Conservation (phyloP, 345 rosid species). For the Citrus australasica region DNA sequence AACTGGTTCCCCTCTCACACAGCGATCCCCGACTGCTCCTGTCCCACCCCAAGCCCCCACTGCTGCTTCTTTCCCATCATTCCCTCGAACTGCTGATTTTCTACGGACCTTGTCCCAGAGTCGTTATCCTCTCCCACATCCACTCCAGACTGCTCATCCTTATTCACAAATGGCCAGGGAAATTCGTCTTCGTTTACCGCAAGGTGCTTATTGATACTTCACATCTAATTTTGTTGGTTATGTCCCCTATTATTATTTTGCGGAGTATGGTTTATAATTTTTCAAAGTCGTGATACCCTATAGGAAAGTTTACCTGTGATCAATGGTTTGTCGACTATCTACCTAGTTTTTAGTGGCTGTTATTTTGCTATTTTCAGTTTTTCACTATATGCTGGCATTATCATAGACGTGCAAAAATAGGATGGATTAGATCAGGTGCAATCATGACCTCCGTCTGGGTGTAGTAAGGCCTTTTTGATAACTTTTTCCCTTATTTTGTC, state of each 20-base stretch:
- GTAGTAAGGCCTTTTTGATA: not conserved
- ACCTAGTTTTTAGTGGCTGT: not conserved
- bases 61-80: not conserved
- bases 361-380: not conserved
- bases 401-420: not conserved
- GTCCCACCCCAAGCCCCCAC: not conserved
- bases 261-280: not conserved
- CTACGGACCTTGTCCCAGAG: not conserved
- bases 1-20: not conserved
- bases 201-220: not conserved
- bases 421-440: not conserved
- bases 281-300: not conserved
- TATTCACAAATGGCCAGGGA: not conserved
- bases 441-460: not conserved
- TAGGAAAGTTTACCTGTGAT: not conserved
- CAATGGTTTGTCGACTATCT: not conserved
- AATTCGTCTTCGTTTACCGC: not conserved
- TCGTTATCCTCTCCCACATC: not conserved
- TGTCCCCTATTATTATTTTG: not conserved
- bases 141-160: not conserved
- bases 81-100: not conserved
- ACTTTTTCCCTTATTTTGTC: not conserved
- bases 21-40: not conserved
- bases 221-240: not conserved
- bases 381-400: not conserved